phyloP scores from a whole-genome alignment of 164 flowering plant genomes.

The Sextonia rubra region DNA sequence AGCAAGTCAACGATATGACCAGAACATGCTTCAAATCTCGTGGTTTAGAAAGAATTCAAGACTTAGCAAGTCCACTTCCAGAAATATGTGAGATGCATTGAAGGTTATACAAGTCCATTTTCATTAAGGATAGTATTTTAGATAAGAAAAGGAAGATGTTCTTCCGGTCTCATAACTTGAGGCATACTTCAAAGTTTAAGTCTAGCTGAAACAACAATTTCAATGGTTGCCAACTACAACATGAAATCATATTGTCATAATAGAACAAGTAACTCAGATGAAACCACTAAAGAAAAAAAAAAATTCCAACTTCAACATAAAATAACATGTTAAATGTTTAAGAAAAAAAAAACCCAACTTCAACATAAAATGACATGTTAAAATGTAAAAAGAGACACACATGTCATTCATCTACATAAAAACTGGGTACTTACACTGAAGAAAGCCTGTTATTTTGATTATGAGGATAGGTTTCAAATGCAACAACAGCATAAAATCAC shows the following conservation, averaged over 20 bases:
- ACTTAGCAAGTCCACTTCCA: background rate
- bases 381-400: background rate
- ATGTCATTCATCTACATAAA: background rate
- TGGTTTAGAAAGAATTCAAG: background rate
- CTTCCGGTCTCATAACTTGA: background rate
- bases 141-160: background rate
- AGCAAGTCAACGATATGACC: background rate
- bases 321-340: no score
- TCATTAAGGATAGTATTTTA: background rate
- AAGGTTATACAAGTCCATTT: background rate
- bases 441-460: background rate
- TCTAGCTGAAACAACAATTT: background rate
- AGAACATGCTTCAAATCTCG: background rate
- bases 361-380: background rate
- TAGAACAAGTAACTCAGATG: background rate
- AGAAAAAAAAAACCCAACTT: no score
- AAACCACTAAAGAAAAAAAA: background rate
- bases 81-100: background rate
- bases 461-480: background rate
- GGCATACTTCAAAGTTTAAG: background rate
- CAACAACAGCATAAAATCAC: constrained; percentile 12
- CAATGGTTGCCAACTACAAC: background rate
- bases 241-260: background rate
- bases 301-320: no score
- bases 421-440: background rate